These are phyloP conservation scores for Candida ulmi DNA, from an alignment of 805 yeast genomes.

Conservation along the genomic window DNA sequence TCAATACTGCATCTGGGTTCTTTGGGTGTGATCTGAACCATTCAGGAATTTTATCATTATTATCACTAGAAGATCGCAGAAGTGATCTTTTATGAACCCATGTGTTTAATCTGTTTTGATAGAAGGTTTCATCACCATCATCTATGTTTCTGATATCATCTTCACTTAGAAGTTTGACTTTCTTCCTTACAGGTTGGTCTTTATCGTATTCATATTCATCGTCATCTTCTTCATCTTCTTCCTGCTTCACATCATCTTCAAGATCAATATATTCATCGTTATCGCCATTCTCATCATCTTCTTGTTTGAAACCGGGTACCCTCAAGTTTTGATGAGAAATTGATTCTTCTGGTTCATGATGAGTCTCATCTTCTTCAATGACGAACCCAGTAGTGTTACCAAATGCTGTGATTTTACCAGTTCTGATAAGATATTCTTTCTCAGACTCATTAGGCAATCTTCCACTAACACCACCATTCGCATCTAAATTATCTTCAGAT, in stretches of 20 bases:
- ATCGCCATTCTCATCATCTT: no score
- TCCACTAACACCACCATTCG: slow-evolving; percentile 12
- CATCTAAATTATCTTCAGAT: slow-evolving; percentile 4
- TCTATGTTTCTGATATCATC: slow-evolving; percentile 47
- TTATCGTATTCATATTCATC: slow-evolving; percentile 15
- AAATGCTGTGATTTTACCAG: slow-evolving; percentile 93
- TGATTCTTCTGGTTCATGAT: slow-evolving; percentile 6
- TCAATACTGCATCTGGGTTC: slow-evolving; percentile 66
- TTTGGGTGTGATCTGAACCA: slow-evolving; percentile 77
- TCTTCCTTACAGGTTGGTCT: slow-evolving; percentile 10
- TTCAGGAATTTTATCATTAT: slow-evolving; percentile 36
- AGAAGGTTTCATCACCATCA: slow-evolving; percentile 74
- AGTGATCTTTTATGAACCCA: slow-evolving; percentile 56
- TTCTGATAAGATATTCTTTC: slow-evolving; percentile 74
- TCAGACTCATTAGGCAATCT: slow-evolving; percentile 68
- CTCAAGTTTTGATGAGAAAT: slow-evolving; percentile 19
- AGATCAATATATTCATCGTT: no score
- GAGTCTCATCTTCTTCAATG: slow-evolving; percentile 26
- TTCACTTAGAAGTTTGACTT: slow-evolving; percentile 16
- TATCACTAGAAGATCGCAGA: slow-evolving; percentile 27
- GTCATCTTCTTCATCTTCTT: slow-evolving; percentile 8
- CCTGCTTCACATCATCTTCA: slow-evolving; percentile 5
- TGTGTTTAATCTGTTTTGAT: slow-evolving; percentile 49
- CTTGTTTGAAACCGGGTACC: slow-evolving; percentile 16
- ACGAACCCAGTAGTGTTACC: slow-evolving; percentile 61